Percentiles rank a stretch among this genome's conserved stretches.
Conservation (phyloP, 345 rosid genomes). For the Camelina sativa region DNA sequence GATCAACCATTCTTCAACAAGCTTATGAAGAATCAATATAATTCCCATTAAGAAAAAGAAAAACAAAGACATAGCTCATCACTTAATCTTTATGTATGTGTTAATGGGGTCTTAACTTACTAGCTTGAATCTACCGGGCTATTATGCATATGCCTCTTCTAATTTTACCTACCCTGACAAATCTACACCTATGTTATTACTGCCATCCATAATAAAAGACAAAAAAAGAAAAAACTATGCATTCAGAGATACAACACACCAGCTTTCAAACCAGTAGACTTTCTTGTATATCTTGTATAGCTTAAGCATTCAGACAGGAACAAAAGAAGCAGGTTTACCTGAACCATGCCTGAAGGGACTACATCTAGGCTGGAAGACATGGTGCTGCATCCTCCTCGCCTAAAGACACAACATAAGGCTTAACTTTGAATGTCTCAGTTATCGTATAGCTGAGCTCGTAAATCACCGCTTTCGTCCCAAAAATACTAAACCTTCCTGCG, state of each 20-base stretch:
- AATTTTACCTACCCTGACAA: not conserved
- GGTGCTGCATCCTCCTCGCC: slow-evolving; percentile 52
- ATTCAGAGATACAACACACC: not conserved
- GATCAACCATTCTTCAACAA: not conserved
- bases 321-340: slow-evolving; percentile 40
- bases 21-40: not conserved
- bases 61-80: slow-evolving; percentile 1
- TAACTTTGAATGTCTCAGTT: slow-evolving; percentile 61
- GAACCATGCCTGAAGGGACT: slow-evolving; percentile 26
- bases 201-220: not conserved
- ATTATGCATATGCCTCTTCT: slow-evolving; percentile 11
- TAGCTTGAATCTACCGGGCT: too few species aligned
- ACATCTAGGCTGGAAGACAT: slow-evolving; percentile 19
- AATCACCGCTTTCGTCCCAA: slow-evolving; percentile 68
- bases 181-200: slow-evolving; percentile 8
- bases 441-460: slow-evolving; percentile 73
- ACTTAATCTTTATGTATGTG: too few species aligned
- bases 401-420: slow-evolving; percentile 41
- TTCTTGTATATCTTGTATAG: not conserved
- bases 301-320: slow-evolving; percentile 6
- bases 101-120: too few species aligned
- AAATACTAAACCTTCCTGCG: slow-evolving; percentile 75
- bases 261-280: slow-evolving; percentile 1
- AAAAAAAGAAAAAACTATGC: not conserved
- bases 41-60: not conserved